phyloP scores from a whole-genome alignment of 2,329 filamentous ascomycete genomes.

The Sporothrix humicola region DNA sequence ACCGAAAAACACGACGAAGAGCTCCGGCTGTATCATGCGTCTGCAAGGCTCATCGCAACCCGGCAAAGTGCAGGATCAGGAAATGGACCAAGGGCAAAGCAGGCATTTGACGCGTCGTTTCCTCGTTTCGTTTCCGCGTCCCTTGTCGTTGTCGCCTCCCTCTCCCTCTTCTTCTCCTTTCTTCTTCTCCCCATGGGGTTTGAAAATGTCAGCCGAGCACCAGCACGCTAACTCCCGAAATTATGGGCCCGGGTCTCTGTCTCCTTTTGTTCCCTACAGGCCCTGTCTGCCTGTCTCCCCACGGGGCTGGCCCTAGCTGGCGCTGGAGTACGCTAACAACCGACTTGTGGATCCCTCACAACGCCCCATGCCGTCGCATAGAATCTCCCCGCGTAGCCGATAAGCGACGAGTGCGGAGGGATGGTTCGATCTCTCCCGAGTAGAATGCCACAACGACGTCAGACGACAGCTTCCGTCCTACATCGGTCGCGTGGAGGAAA shows the following conservation, averaged over 20 bases:
- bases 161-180: background rate
- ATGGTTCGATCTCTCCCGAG: background rate
- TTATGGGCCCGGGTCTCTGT: slow-evolving; percentile 8
- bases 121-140: background rate
- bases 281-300: background rate
- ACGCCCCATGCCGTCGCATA: background rate
- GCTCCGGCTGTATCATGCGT: background rate
- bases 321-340: background rate
- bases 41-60: background rate
- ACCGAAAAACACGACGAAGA: background rate
- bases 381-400: slow-evolving; percentile 8
- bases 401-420: slow-evolving; percentile 10
- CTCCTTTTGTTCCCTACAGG: background rate
- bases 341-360: slow-evolving; percentile 5
- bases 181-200: slow-evolving; percentile 27
- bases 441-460: background rate
- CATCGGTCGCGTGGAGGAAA: slow-evolving; percentile 5
- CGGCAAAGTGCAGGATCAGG: background rate
- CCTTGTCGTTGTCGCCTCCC: too few relatives aligned
- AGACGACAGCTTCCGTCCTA: slow-evolving; percentile 1
- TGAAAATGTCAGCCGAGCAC: slow-evolving; percentile 2
- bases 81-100: background rate
- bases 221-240: slow-evolving; percentile 26
- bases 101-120: background rate
- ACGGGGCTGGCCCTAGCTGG: background rate